Evolutionary conservation across 257 asterid genomes (phyloP).

Genomic region (Plectranthus barbatus): DNA sequence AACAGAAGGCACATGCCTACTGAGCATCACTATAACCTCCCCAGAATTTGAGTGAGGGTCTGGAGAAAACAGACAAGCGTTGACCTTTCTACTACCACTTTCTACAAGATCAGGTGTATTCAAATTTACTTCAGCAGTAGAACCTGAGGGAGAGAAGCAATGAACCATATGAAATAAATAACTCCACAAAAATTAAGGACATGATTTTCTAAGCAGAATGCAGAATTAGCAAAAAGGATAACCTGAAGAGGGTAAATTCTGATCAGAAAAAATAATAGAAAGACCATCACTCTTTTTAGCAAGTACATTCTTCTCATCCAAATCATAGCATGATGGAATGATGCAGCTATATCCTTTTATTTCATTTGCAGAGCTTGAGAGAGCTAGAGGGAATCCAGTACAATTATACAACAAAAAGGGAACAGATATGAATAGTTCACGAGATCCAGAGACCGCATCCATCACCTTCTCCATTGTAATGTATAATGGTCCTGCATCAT

Average conservation of each 20-base stretch:
- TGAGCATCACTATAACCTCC: slow-evolving; percentile 58
- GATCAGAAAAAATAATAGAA: slow-evolving; percentile 50
- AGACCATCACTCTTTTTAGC: slow-evolving; percentile 64
- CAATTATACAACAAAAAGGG: slow-evolving; percentile 85
- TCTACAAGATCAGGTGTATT: slow-evolving; percentile 32
- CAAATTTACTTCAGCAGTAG: slow-evolving; percentile 32
- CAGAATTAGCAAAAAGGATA: slow-evolving; percentile 15
- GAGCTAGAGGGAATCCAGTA: slow-evolving; percentile 76
- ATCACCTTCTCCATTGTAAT: slow-evolving; percentile 78
- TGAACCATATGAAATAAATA: slow-evolving; percentile 15
- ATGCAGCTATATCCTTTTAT: slow-evolving; percentile 54
- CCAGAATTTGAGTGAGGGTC: slow-evolving; percentile 56
- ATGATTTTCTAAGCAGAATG: slow-evolving; percentile 14
- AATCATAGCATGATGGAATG: slow-evolving; percentile 72
- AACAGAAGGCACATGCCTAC: slow-evolving; percentile 48
- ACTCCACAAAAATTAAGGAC: slow-evolving; percentile 3
- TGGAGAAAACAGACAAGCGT: slow-evolving; percentile 82
- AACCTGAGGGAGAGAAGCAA: slow-evolving; percentile 24
- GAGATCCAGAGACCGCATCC: slow-evolving; percentile 95
- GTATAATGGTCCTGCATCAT: slow-evolving; percentile 59
- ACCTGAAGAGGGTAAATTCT: slow-evolving; percentile 36
- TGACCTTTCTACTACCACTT: slow-evolving; percentile 36
- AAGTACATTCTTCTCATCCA: slow-evolving; percentile 47
- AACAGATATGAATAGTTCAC: slow-evolving; percentile 73
- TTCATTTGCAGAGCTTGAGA: slow-evolving; percentile 53